Conservation (phyloP, 345 rosid genomes). For the Draba incana region DNA sequence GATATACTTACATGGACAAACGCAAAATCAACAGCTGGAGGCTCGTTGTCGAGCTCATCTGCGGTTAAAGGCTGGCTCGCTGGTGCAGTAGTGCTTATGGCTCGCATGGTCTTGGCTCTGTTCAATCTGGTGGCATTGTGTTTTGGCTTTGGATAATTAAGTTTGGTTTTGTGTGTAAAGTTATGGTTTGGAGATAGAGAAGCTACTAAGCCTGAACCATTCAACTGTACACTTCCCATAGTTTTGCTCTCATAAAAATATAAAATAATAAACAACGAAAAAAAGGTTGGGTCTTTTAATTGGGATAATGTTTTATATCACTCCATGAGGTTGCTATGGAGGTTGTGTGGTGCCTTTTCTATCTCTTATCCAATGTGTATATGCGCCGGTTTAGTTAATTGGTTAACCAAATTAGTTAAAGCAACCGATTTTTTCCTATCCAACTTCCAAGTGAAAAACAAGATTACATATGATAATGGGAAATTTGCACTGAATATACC, state of each 20-base stretch:
- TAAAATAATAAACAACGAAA: constrained; percentile 3
- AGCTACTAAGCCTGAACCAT: constrained; percentile 53
- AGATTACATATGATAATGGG: too few relatives aligned
- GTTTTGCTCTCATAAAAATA: constrained; percentile 25
- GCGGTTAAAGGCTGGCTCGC: constrained; percentile 43
- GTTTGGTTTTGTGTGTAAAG: constrained; percentile 34
- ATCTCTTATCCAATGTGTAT: constrained; percentile 48
- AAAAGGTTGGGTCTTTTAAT: neutral
- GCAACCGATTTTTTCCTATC: neutral
- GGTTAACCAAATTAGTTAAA: constrained; percentile 3
- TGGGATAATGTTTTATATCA: constrained; percentile 35
- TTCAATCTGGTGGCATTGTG: constrained; percentile 34
- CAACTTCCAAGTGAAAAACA: too few relatives aligned
- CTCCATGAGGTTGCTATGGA: constrained; percentile 17
- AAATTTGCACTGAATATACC: too few relatives aligned
- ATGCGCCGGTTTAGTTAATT: constrained; percentile 4
- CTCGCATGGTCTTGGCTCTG: constrained; percentile 44
- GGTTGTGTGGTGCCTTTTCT: constrained; percentile 44
- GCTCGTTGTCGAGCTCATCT: constrained; percentile 47
- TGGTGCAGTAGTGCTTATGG: constrained; percentile 57
- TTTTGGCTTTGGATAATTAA: constrained; percentile 28
- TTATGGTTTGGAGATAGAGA: constrained; percentile 42
- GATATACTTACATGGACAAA: constrained; percentile 75
- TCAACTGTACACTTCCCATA: constrained; percentile 68
- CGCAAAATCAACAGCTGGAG: constrained; percentile 67